Conservation (phyloP, 345 rosid genomes). For the Populus euphratica region DNA sequence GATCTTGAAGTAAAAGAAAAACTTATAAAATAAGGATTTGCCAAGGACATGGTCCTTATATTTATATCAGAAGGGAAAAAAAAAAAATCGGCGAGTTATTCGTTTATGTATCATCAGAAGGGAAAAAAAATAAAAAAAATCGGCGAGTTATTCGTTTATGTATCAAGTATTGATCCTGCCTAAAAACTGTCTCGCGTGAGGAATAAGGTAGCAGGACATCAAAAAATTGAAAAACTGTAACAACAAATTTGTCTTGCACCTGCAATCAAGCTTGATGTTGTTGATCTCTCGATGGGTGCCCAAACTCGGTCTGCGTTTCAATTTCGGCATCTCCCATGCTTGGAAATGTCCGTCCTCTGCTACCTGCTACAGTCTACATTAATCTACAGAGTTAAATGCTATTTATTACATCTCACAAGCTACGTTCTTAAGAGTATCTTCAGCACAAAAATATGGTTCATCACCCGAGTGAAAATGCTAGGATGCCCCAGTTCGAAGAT, state of each 20-base stretch:
- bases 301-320: background rate
- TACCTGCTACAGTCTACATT: background rate
- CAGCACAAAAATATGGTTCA: background rate
- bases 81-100: too few relatives aligned
- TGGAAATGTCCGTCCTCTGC: background rate
- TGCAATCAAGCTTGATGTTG: background rate
- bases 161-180: background rate
- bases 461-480: background rate
- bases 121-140: too few relatives aligned
- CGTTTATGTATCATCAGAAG: too few relatives aligned
- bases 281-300: background rate
- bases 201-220: too few relatives aligned
- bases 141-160: too few relatives aligned
- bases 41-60: too few relatives aligned
- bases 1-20: too few relatives aligned
- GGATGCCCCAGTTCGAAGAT: background rate
- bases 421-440: background rate
- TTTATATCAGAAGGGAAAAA: too few relatives aligned
- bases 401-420: background rate
- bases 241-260: background rate
- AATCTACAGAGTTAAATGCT: background rate
- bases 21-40: too few relatives aligned
- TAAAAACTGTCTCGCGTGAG: background rate
- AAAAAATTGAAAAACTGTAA: too few relatives aligned
- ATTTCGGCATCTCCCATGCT: background rate